Base-by-base conservation (phyloP, 2,329 filamentous ascomycete species). In the Arthrinium phaeospermum region DNA sequence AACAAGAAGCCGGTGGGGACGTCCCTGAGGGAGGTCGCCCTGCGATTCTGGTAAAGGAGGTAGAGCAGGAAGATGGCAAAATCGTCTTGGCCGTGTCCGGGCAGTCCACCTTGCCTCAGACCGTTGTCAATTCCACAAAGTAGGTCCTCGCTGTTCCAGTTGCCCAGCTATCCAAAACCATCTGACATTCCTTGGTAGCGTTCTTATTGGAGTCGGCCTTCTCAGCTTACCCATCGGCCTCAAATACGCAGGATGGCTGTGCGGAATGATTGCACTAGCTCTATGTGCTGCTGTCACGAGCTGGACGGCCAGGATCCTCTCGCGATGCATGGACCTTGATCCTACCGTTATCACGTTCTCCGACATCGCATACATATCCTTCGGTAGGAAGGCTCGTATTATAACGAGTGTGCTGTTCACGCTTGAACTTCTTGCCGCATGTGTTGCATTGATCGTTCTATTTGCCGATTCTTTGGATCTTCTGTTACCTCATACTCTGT, bases 51-150 rank as follows among this genome's bases (percentile, higher is more conserved):
- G 92, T 98, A 70, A 96, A 95, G 83, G 93, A 95, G 81, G 89
- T 98, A 16, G 93, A 97, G 80, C 93, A 96, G 77, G 94, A 96
- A 76, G 94, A 74, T 45, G 72, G 96, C 57, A 94, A 92, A 79
- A 89, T 96, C 68, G 90, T 98, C 71, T 89, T 96, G 76, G 89
- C 96, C 2, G 91, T 98, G 2, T 93, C 97, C 74, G 96, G 96
- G 51, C 95, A 97, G 84, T 97, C 94, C n/a, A 99, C 96, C 0
- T 87, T 98, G 22, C 95, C 95, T 0, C 96, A 98, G 84, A 98
- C 96, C 8, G 89, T 98, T 74, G 97, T 98, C 86, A 99, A 99
- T 83, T 97, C 94, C 3, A 96, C 96, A 80, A 98, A 98, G 84
- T 86, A 75, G 73, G 82, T 75, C 5, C 22, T 46, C 6, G 37